Evolutionary conservation across 2,329 filamentous ascomycete genomes (phyloP).

Genomic region (Claviceps pazoutovae): DNA sequence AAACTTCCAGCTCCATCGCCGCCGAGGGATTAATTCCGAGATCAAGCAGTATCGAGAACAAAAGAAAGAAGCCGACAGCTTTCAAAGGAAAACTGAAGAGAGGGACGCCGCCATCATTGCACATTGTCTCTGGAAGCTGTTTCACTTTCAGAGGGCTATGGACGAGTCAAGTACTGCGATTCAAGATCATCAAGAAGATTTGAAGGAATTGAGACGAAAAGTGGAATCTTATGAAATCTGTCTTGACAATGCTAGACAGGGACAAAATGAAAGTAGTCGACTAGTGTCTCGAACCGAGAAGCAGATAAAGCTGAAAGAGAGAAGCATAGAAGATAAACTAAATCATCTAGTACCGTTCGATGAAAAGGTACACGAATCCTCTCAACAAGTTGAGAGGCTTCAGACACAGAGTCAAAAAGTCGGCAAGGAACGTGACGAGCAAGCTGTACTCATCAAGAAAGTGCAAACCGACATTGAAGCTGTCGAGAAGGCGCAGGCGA

Average conservation of each 20-base stretch:
- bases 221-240: slow-evolving; percentile 71
- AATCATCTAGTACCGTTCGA: slow-evolving; percentile 79
- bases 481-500: slow-evolving; percentile 79
- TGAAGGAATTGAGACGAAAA: slow-evolving; percentile 82
- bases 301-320: slow-evolving; percentile 73
- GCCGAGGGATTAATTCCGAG: slow-evolving; percentile 90
- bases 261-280: slow-evolving; percentile 64
- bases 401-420: slow-evolving; percentile 56
- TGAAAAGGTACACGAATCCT: slow-evolving; percentile 76
- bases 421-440: slow-evolving; percentile 60
- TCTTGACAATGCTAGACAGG: slow-evolving; percentile 68
- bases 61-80: slow-evolving; percentile 89
- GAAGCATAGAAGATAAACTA: slow-evolving; percentile 72
- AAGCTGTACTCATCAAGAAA: slow-evolving; percentile 54
- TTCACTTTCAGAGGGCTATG: slow-evolving; percentile 86
- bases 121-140: slow-evolving; percentile 93
- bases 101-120: slow-evolving; percentile 83
- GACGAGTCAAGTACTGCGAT: slow-evolving; percentile 85
- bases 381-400: slow-evolving; percentile 53
- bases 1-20: slow-evolving; percentile 73
- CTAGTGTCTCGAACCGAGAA: slow-evolving; percentile 74
- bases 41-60: slow-evolving; percentile 97
- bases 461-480: slow-evolving; percentile 66
- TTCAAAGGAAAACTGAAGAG: slow-evolving; percentile 79
- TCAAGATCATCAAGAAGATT: slow-evolving; percentile 81